Base-by-base conservation (phyloP, 208 protist species). In the Trypanosoma rangeli region DNA sequence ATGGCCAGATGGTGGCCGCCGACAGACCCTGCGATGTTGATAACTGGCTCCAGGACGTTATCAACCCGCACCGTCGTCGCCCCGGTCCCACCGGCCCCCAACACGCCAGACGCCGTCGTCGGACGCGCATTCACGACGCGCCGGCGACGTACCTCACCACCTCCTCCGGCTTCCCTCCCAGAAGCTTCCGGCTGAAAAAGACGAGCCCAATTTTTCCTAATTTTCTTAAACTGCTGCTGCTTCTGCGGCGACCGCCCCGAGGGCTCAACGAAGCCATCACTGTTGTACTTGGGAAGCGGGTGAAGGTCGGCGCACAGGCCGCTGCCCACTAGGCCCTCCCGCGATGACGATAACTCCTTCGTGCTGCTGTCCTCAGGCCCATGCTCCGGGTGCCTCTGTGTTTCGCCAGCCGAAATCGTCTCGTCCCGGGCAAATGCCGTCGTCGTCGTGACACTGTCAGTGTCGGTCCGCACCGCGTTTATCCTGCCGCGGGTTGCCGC, bases 1-100 rank as follows among this genome's bases (percentile, higher is more conserved):
- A 95, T 71, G 3, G 86, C 78, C 71, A 95, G 54, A 76, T 95
- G 90, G 55, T 95, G 90, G 8, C 90, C 90, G 31, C 90, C 87
- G 12, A 95, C 75, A 0, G 89, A 86, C 16, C 59, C n/a, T 9
- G 22, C 18, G 26, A 0, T 4, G 3, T 9, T 5, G n/a, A 2
- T 12, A 2, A 29, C 2, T 2, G 37, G 13, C 20, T 26, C 8
- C 24, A 35, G 37, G 15, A 3, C 20, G 22, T 20, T 53, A 55
- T 22, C 31, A 33, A 55, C 52, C 12, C 7, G 12, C 49, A 62
- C 50, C 37, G 46, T 63, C 24, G 64, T 62, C 9, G 64, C 55
- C 29, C 55, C 56, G 29, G 42, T 70, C 3, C 54, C 64, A n/a
- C 50, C 20, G 12, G 64, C 55, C 0, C 56, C 42, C 16, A 63